phyloP scores from a whole-genome alignment of 768 basidiomycete species.

The Mycena vulgaris region DNA sequence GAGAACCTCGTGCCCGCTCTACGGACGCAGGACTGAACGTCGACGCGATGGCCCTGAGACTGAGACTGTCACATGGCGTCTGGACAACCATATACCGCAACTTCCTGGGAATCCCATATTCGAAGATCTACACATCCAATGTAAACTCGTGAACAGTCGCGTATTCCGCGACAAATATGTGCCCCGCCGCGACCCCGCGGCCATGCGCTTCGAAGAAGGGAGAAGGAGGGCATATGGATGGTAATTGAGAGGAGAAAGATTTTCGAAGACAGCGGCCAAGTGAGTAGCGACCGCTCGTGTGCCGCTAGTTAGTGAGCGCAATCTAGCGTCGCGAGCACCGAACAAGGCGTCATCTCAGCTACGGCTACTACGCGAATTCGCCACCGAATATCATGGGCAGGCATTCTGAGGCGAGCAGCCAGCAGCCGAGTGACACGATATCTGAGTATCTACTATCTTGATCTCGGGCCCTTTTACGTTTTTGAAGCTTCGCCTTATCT shows the following conservation, averaged over 20 bases:
- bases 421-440: no score
- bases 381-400: no score
- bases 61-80: constrained; percentile 4
- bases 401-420: no score
- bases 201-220: constrained; percentile 9
- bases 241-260: background rate
- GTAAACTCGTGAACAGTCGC: background rate
- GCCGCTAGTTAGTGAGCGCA: background rate
- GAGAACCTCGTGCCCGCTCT: background rate
- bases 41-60: no score
- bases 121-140: background rate
- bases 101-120: background rate
- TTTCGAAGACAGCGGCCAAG: background rate
- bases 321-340: background rate
- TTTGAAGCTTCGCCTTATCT: background rate
- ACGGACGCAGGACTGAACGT: background rate
- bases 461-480: background rate
- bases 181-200: background rate
- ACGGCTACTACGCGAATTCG: no score
- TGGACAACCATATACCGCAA: no score
- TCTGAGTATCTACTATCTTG: no score
- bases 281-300: background rate
- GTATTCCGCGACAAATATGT: background rate
- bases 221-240: background rate
- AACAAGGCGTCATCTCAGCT: no score